A percentile compares a stretch with the other conserved stretches of the same genome.
These are phyloP conservation scores for Backusella sp. DNA, from an alignment of 192 early-diverging fungal species.

Conservation along the genomic window DNA sequence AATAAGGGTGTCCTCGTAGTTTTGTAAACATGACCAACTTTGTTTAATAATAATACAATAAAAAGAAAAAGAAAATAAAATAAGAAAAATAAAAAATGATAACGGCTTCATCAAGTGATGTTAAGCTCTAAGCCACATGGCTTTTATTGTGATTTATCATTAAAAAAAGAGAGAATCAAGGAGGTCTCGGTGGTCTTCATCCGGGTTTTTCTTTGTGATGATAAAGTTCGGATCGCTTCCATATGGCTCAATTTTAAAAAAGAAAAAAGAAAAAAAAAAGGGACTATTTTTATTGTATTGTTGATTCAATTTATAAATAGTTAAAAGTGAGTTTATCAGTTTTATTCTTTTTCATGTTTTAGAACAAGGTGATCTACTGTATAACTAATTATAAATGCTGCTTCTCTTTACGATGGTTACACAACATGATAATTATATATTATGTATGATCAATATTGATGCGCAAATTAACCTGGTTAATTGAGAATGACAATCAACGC, in stretches of 20 bases:
- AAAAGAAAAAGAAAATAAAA: neutral
- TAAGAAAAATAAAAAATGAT: neutral
- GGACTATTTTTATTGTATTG: neutral
- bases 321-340: neutral
- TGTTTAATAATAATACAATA: neutral
- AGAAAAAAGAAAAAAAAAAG: neutral
- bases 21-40: neutral
- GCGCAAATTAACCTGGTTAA: too few species aligned
- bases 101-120: neutral
- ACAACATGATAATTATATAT: too few species aligned
- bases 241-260: neutral
- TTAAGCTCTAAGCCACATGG: neutral
- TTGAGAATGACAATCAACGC: too few species aligned
- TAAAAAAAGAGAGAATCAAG: neutral
- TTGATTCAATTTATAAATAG: neutral
- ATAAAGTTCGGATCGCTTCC: neutral
- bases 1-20: conserved; percentile 22
- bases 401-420: too few species aligned
- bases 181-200: neutral
- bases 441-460: too few species aligned
- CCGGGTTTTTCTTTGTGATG: neutral
- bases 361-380: too few species aligned
- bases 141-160: neutral
- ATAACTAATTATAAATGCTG: too few species aligned
- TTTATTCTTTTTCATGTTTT: neutral